Evolutionary conservation across 352 stramenopile genomes (phyloP), one percentile per base, ranked within the genome.

Genomic region (Globisporangium middletonii): DNA sequence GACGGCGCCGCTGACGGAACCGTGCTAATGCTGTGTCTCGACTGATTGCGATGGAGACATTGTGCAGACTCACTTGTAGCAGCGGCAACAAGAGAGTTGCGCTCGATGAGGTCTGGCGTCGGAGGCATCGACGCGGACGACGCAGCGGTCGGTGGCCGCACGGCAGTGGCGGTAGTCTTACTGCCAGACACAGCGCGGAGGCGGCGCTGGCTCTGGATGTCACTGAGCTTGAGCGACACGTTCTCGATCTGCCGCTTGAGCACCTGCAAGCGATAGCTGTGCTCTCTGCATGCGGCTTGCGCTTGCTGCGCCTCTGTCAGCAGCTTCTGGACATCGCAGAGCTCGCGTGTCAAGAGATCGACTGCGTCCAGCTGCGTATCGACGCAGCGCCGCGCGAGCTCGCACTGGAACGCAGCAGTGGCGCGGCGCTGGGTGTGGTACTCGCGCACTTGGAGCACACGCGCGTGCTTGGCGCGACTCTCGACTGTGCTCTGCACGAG

Each of bases 231-330:
- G 28, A 88, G 64, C 4, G 63, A 72, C 8, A 64, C 61, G 43
- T 79, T 79, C 59, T 88, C 73, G 11, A 83, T 79, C 42, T 88
- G 68, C 19, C 73, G 60, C 51, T 88, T 83, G 50, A 79, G 38
- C 18, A 71, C 27, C 2, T 79, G 70, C 43, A 83, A 45, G 18
- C 73, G 64, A 15, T 60, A 59, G 18, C 62, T 64, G 19, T 66
- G 54, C 2, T 60, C 48, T 15, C 44, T 38, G 28, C 74, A 88
- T 15, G 75, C 49, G 5, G 35, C 57, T 67, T 88, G 64, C 5
- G 73, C 71, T 8, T 72, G 56, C 15, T 49, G 64, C 19, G 75
- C 73, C 55, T 79, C 63, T 8, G 64, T 42, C 15, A 88, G 42
- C 18, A 75, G 55, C 23, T 60, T 42, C 4, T 37, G 18, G 1